Evolutionary conservation across 768 basidiomycete species (phyloP), one percentile per base, ranked within the genome.

Genomic region (Psilocybe cubensis): DNA sequence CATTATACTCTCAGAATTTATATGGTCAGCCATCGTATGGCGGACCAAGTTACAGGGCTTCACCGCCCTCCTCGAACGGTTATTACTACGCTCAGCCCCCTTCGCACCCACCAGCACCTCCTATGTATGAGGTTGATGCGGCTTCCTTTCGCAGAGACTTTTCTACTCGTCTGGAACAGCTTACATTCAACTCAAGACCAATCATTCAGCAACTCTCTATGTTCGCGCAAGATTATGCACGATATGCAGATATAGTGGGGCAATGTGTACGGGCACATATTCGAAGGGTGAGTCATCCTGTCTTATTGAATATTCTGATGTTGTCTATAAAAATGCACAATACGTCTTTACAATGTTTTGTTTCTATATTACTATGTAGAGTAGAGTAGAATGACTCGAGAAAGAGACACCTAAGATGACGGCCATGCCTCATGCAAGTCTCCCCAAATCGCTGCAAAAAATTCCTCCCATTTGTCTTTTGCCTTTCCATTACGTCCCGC

Each of bases 101-200:
- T 59, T 76, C 77, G 31, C 76, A 80, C 50, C 53, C 70, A 35
- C 68, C 78, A 47, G 72, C 73, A 4, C 68, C 71, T 52, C 66
- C 75, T 35, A 66, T 75, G 54, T 75, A 61, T 60, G 63, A 64
- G 52, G 51, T 65, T 67, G 70, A 73, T 59, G 63, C 68, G 58
- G 57, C 64, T 57, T 62, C 59, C 21, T 70, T 73, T 79, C 72
- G 93, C 63, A 84, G 86, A 75, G 92, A 93, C 76, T 94, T 89
- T 74, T 68, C 83, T 54, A 70, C 76, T 40, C 86, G 91, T 59
- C 86, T 97, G 53, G 77, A 84, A 66, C 85, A 88, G 61, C 88
- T 99, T 61, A 92, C 87, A 50, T 88, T 95, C 80, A 99, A 98
- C 76, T 96, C 95, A 63, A 88, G 95, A 67, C 90, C 94, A 9